A percentile compares a stretch with the other conserved stretches of the same genome.
phyloP scores from a whole-genome alignment of 1,284 basidiomycete genomes.

The Ceratobasidium sp. region DNA sequence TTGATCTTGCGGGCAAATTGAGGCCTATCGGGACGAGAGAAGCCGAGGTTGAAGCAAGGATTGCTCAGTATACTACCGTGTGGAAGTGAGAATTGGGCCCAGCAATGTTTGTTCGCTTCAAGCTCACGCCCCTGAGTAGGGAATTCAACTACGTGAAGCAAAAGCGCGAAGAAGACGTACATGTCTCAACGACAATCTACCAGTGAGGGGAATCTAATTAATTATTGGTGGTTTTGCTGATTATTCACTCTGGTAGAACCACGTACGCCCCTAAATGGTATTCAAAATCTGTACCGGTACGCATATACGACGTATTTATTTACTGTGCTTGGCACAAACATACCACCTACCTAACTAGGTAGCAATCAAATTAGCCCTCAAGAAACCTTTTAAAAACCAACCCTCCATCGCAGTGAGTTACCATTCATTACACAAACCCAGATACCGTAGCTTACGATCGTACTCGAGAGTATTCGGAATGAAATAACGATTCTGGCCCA shows the following conservation, averaged over 20 bases:
- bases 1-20: conserved; percentile 6
- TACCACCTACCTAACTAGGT: too few relatives aligned
- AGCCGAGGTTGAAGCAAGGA: not conserved
- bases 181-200: not conserved
- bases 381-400: too few relatives aligned
- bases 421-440: not conserved
- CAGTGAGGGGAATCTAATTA: not conserved
- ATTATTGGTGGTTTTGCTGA: not conserved
- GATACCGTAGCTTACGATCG: not conserved
- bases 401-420: not conserved
- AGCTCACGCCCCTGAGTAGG: not conserved
- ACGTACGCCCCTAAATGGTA: conserved; percentile 31
- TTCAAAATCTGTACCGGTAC: conserved; percentile 16
- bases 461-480: conserved; percentile 15
- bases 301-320: not conserved
- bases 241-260: not conserved
- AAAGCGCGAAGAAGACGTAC: not conserved
- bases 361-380: too few relatives aligned
- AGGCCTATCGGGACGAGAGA: not conserved
- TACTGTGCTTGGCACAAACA: too few relatives aligned
- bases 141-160: not conserved
- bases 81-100: conserved; percentile 11
- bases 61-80: not conserved
- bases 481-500: conserved; percentile 26
- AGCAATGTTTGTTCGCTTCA: not conserved